These are phyloP conservation scores for Cutaneotrichosporon cyanovorans DNA, from an alignment of 1,284 basidiomycete genomes.

Conservation along the genomic window DNA sequence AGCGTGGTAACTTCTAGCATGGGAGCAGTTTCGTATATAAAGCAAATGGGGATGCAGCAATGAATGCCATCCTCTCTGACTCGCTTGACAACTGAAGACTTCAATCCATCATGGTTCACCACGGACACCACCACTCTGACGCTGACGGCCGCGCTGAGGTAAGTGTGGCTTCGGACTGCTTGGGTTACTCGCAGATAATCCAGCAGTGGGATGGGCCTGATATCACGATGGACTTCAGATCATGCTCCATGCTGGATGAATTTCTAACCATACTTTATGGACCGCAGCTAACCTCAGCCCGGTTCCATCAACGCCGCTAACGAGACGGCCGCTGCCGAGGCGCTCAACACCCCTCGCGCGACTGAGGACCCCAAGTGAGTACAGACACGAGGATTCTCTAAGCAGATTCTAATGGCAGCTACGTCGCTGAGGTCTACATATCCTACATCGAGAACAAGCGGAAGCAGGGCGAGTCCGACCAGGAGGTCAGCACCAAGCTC, in stretches of 20 bases:
- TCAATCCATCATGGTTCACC: constrained; percentile 12
- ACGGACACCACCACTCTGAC: constrained; percentile 15
- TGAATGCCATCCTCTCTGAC: too few relatives aligned
- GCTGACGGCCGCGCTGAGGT: neutral
- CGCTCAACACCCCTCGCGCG: constrained; percentile 10
- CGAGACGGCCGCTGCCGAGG: constrained; percentile 13
- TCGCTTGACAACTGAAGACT: too few relatives aligned
- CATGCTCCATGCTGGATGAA: too few relatives aligned
- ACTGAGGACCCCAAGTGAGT: constrained; percentile 14
- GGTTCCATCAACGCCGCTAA: constrained; percentile 9
- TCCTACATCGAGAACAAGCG: constrained; percentile 15
- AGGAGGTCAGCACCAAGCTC: constrained; percentile 11
- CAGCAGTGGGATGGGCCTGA: too few relatives aligned
- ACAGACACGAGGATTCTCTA: neutral
- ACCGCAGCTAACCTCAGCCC: neutral
- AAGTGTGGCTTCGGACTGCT: too few relatives aligned
- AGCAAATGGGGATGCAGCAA: too few relatives aligned
- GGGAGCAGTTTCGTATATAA: too few relatives aligned
- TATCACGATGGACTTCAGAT: too few relatives aligned
- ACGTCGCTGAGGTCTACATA: constrained; percentile 10
- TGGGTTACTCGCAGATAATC: too few relatives aligned
- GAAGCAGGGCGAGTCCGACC: constrained; percentile 13
- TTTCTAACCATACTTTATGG: neutral
- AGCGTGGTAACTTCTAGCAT: too few relatives aligned
- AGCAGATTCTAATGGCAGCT: constrained; percentile 1